Evolutionary conservation across 2,329 filamentous ascomycete species (phyloP).

Genomic region (Aspergillus sergii): DNA sequence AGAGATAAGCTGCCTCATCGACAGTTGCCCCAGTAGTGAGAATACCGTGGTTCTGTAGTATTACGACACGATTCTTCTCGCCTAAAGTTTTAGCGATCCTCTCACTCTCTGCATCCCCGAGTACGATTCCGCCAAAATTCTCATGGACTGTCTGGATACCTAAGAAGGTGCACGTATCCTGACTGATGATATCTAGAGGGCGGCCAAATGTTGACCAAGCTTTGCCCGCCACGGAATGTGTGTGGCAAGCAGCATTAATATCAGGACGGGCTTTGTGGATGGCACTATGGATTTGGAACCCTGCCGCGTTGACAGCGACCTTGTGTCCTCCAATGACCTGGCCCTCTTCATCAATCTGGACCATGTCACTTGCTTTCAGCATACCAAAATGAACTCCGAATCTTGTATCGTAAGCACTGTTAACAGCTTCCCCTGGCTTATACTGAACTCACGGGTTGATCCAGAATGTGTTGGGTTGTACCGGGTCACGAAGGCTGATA

Average conservation of each 20-base stretch:
- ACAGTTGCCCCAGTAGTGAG: conserved; percentile 68
- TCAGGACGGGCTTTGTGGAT: conserved; percentile 59
- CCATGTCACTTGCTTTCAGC: conserved; percentile 47
- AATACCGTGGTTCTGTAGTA: conserved; percentile 42
- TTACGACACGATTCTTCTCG: conserved; percentile 18
- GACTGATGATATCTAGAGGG: conserved; percentile 48
- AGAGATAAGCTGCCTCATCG: conserved; percentile 72
- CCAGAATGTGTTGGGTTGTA: conserved; percentile 20
- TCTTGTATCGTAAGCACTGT: conserved; percentile 14
- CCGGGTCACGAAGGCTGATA: conserved; percentile 45
- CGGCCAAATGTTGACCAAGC: conserved; percentile 48
- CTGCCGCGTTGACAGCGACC: conserved; percentile 47
- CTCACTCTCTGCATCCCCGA: conserved; percentile 65
- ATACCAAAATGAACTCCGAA: conserved; percentile 45
- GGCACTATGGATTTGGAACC: conserved; percentile 51
- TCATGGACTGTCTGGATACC: conserved; percentile 39
- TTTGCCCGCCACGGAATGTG: conserved; percentile 50
- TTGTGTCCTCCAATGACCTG: conserved; percentile 46
- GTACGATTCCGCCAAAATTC: conserved; percentile 43
- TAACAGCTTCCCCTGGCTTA: too few relatives aligned
- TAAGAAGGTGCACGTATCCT: conserved; percentile 63
- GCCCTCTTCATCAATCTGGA: conserved; percentile 49
- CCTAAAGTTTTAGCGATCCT: conserved; percentile 46
- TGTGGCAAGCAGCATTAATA: conserved; percentile 50
- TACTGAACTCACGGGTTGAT: conserved; percentile 3